Conservation (phyloP, 1,284 basidiomycete genomes). For the Naganishia albida region DNA sequence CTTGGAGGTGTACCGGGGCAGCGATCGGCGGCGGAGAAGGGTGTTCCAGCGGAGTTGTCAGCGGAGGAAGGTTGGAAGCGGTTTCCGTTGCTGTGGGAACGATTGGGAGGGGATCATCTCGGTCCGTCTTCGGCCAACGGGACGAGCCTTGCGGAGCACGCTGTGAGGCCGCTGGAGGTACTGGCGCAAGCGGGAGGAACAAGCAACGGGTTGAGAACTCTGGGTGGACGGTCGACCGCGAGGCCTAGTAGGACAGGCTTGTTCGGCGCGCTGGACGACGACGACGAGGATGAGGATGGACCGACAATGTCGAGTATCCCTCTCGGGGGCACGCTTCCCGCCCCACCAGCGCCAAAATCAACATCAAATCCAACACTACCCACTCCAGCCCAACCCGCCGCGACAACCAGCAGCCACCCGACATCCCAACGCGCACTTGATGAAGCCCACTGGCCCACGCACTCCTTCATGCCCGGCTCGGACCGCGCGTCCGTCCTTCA, state of each 20-base stretch:
- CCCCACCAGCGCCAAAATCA: neutral
- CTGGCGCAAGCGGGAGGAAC: neutral
- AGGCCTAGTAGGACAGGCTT: slow-evolving; percentile 29
- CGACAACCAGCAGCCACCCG: slow-evolving; percentile 1
- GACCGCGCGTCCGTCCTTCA: slow-evolving; percentile 34
- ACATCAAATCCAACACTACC: neutral
- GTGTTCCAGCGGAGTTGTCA: slow-evolving; percentile 26
- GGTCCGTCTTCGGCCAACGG: slow-evolving; percentile 22
- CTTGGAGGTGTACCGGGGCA: slow-evolving; percentile 14
- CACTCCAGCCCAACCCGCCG: neutral
- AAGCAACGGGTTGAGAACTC: slow-evolving; percentile 37
- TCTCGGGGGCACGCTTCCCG: neutral
- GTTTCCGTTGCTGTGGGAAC: slow-evolving; percentile 52
- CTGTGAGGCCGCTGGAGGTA: neutral
- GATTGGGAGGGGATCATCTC: slow-evolving; percentile 44
- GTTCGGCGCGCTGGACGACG: slow-evolving; percentile 10
- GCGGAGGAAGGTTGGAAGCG: slow-evolving; percentile 43
- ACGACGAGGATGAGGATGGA: slow-evolving; percentile 43
- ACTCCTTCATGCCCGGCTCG: slow-evolving; percentile 27
- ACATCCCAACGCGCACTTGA: slow-evolving; percentile 1
- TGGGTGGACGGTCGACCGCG: neutral
- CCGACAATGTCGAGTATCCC: slow-evolving; percentile 30
- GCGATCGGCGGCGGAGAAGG: slow-evolving; percentile 26
- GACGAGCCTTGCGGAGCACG: slow-evolving; percentile 22
- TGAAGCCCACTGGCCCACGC: slow-evolving; percentile 27